Base-by-base conservation (phyloP, 83 land plant genomes). In the Picea mariana region DNA sequence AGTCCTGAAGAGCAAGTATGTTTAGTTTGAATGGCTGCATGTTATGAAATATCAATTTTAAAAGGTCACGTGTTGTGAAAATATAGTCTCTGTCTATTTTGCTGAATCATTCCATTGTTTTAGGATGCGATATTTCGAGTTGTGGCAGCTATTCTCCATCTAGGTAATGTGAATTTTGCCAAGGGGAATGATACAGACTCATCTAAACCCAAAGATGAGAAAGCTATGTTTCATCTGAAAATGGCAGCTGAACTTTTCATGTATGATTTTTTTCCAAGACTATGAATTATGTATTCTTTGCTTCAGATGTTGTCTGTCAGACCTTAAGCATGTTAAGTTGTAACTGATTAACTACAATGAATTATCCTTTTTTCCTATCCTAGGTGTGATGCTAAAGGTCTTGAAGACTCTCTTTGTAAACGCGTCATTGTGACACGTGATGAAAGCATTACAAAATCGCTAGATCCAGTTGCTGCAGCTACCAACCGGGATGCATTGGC, bases 121-220 rank as follows among this genome's bases (percentile, higher is more conserved):
- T 90, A 98, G 99, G 99, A 98, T 82, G 99, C 99, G 63, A 98
- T 98, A 77, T 98, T 98, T 77, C 93, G 99, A 80, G 99, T 98
- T 63, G 90, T 96, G 58, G 99, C 99, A 60, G 84, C 99, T 47
- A 91, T 98, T 76, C 94, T 98, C 85, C 99, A 98, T 89, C 68
- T 98, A 71, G 99, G 99, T 6, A 98, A 98, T 78, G 88, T 98
- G 80, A 96, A 89, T 7, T 98, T 98, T 86, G 81, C 90, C 21
- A 91, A 90, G 79, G 99, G 99, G 61, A 86, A 88, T 81, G 99
- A 97, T 77, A 62, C 91, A 44, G 99, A 97, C 80, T 94, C 99
- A 59, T 98, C 99, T 80, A 87, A 90, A 78, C 88, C 85, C 16
- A 98, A 98, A 84, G 99, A 98, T 88, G 96, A 94, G 20, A 88